Evolutionary conservation across 495 filamentous ascomycete species (phyloP), one percentile per base, ranked within the genome.

Genomic region (Tuber microsphaerosporum): DNA sequence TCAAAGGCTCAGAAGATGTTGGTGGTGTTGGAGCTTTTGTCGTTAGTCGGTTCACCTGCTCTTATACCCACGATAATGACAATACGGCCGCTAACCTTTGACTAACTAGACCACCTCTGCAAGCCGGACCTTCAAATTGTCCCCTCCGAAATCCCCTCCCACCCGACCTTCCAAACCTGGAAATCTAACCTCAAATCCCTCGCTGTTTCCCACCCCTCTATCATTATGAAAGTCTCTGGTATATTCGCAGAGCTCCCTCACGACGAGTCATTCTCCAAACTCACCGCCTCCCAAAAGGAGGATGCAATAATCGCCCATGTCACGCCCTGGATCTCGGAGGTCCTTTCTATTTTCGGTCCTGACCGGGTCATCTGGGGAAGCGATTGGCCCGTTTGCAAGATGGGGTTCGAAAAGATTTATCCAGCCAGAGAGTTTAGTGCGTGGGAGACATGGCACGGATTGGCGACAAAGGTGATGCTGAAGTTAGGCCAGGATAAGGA

Each of bases 221-320:
- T 90, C 9, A 92, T 91, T 84, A 92, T 97, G 89, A 97, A 97
- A 86, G 88, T 97, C n/a, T 93, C 91, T 42, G 94, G 94, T 10
- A 87, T 85, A 56, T 94, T 97, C 83, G 87, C 89, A 8, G 92
- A 96, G 85, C 86, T 97, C n/a, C 77, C 77, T 3, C 71, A 77
- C n/a, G 65, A 77, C 39, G 56, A 65, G 56, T 34, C 56, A 34
- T 65, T 65, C 56, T 48, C 65, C 17, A 20, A 45, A 42, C 26
- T 45, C 34, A 72, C 73, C 39, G 20, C 69, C 20, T 3, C 65
- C 1, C 39, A 41, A 6, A 71, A 43, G 8, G 77, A 79, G 26
- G 42, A 48, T 6, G 77, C 77, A 22, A 77, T 90, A 20, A 82
- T 87, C 1, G 80, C 84, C 8, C 72, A 76, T n/a, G 75, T 91